Conservation (phyloP, 306 rosid species). For the Citrullus colocynthis region DNA sequence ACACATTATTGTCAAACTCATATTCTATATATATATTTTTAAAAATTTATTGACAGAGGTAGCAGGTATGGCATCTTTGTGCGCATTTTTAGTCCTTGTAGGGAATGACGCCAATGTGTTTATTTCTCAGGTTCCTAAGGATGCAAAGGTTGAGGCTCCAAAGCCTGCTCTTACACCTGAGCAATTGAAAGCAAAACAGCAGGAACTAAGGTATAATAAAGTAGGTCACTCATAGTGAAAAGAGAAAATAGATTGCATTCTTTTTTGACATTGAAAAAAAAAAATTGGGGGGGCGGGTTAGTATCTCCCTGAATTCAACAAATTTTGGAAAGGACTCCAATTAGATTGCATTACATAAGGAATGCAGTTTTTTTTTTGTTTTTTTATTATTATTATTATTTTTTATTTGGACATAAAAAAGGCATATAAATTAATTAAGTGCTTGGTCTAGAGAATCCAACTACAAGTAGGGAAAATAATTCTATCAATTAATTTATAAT, state of each 20-base stretch:
- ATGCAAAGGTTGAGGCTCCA: constrained; percentile 54
- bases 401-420: background rate
- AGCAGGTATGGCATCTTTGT: background rate
- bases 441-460: background rate
- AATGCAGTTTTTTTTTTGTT: background rate
- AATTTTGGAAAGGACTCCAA: background rate
- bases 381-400: no score
- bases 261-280: no score
- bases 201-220: constrained; percentile 69
- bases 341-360: background rate
- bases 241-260: no score
- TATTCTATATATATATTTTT: background rate
- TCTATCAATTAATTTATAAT: background rate
- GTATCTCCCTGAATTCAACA: background rate
- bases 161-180: constrained; percentile 88
- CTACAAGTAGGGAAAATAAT: background rate
- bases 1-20: background rate
- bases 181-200: constrained; percentile 70
- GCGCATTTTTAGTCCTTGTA: background rate
- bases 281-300: background rate
- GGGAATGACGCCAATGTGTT: constrained; percentile 1
- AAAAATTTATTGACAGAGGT: background rate
- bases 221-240: background rate
- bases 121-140: constrained; percentile 51
- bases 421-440: background rate